Evolutionary conservation across 2,329 filamentous ascomycete genomes (phyloP).

Genomic region (Graphium sp.): DNA sequence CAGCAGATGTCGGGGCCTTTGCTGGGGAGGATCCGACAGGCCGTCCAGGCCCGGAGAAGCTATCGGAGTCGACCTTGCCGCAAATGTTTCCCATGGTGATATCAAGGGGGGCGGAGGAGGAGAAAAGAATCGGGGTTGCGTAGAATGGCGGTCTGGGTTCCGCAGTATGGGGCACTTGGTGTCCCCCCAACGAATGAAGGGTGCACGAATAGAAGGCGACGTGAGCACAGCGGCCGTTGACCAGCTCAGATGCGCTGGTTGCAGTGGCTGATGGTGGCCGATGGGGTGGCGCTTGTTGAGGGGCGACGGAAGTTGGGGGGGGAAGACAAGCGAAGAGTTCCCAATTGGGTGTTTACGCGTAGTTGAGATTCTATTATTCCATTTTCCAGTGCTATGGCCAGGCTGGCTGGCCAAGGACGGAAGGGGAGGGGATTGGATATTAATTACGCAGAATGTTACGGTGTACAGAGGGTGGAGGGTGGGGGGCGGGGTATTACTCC

Average conservation of each 20-base stretch:
- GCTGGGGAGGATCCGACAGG: slow-evolving; percentile 41
- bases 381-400: not conserved
- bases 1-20: slow-evolving; percentile 23
- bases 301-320: not conserved
- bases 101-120: not conserved
- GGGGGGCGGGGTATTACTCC: too few species aligned
- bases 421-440: too few species aligned
- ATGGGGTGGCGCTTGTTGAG: not conserved
- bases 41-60: slow-evolving; percentile 58
- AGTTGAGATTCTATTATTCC: not conserved
- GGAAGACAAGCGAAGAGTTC: not conserved
- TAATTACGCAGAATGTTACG: too few species aligned
- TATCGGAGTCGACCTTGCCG: slow-evolving; percentile 51
- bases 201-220: not conserved
- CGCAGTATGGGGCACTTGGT: not conserved
- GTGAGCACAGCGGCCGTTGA: not conserved
- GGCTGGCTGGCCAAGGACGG: too few species aligned
- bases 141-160: too few species aligned
- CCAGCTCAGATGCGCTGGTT: not conserved
- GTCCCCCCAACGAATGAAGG: not conserved
- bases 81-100: slow-evolving; percentile 69
- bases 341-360: not conserved
- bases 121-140: not conserved
- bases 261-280: not conserved
- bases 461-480: too few species aligned